Conservation (phyloP, 805 yeast genomes). For the Pichia rugopelliculosa region DNA sequence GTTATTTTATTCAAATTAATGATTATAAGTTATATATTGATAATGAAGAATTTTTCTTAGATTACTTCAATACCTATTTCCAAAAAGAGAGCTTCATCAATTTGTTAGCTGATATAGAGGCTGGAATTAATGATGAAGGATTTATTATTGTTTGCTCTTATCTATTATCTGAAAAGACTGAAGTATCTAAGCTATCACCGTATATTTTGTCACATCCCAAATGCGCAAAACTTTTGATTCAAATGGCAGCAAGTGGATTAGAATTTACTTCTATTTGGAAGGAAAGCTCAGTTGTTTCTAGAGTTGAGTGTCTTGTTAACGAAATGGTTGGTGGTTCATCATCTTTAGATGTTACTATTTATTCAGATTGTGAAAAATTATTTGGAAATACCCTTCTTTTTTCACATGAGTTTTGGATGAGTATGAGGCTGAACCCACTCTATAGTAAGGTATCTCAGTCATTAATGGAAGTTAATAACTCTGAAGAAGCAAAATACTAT, state of each 20-base stretch:
- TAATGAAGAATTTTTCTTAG: constrained; percentile 34
- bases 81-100: constrained; percentile 12
- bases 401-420: constrained; percentile 23
- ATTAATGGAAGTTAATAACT: constrained; percentile 12
- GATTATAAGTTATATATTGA: constrained; percentile 29
- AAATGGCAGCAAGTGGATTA: constrained; percentile 13
- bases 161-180: constrained; percentile 7
- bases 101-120: constrained; percentile 8
- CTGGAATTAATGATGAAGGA: constrained; percentile 14
- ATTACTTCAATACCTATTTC: constrained; percentile 24
- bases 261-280: constrained; percentile 15
- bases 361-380: constrained; percentile 20
- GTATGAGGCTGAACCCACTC: constrained; percentile 17
- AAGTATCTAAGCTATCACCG: constrained; percentile 11
- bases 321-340: constrained; percentile 17
- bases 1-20: constrained; percentile 30
- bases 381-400: constrained; percentile 16
- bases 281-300: constrained; percentile 16
- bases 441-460: constrained; percentile 14
- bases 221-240: constrained; percentile 15
- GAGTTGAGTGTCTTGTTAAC: constrained; percentile 22
- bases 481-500: constrained; percentile 17
- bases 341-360: constrained; percentile 8
- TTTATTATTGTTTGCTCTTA: constrained; percentile 14
- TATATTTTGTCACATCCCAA: constrained; percentile 14